Base-by-base conservation (phyloP, 345 rosid genomes). In the Noccaea caerulescens region DNA sequence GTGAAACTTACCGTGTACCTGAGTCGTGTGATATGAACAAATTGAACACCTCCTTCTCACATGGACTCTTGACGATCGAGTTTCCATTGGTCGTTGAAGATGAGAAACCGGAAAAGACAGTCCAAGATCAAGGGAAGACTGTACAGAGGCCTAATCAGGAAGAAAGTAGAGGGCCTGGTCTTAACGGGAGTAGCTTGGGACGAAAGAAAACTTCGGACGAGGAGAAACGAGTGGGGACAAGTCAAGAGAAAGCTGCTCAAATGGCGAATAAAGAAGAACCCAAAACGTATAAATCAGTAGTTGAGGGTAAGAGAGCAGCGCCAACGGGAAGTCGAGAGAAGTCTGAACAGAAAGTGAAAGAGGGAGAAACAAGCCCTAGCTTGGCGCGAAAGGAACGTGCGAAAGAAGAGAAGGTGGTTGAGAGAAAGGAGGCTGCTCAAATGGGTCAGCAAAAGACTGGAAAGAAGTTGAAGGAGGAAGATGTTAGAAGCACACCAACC, bases 1-100 rank as follows among this genome's bases (percentile, higher is more conserved):
- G 8, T 42, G 80, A 76, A 70, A 5, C 70, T 42, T 76, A 76
- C 68, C 75, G 76, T 42, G 76, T 76, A 4, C 80, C 76, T 1
- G 57, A 70, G 1, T 12, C 71, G 8, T 76, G 76, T 16, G 72
- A 70, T 47, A 76, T 70, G 71, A 63, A 18, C 8, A 70, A 63
- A 14, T 1, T 20, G 49, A 50, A 11, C 47, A 76, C 44, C 10
- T 50, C 72, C 42, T 76, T 76, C 67, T 39, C 66, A 41, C 76
- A 64, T 63, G 80, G 80, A 41, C 68, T 76, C 25, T 57, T 70
- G 56, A 64, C 76, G 2, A 33, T 76, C 9, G 80, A 76, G 72
- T 69, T 76, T 63, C 57, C 56, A 0, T 3, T 16, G 12, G 46
- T 76, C 1, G 57, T 47, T 3, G 62, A 56, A 55, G 27, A 12